Evolutionary conservation across 306 rosid genomes (phyloP).

Genomic region (Quercus ilex): DNA sequence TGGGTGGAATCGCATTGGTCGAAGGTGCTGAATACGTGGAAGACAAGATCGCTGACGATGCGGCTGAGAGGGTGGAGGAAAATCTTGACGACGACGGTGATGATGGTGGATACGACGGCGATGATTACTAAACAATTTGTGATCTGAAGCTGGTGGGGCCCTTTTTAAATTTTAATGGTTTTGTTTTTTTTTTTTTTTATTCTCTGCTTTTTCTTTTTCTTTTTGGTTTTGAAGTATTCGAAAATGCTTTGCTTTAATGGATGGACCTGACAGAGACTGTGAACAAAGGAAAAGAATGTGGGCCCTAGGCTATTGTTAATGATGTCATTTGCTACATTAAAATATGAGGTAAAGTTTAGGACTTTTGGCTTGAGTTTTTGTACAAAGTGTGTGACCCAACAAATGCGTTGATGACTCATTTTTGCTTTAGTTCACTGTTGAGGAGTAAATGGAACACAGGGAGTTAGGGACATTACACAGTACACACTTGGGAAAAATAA

Average conservation of each 20-base stretch:
- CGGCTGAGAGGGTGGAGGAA: constrained; percentile 57
- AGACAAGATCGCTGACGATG: constrained; percentile 66
- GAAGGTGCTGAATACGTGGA: constrained; percentile 63
- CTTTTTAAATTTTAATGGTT: neutral
- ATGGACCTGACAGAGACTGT: neutral
- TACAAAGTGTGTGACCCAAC: too few species aligned
- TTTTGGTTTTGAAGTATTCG: too few species aligned
- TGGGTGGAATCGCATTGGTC: constrained; percentile 69
- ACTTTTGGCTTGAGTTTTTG: too few species aligned
- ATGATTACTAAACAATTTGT: constrained; percentile 32
- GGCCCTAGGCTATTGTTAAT: too few species aligned
- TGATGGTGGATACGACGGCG: constrained; percentile 34
- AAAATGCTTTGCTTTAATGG: too few species aligned
- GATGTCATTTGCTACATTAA: too few species aligned
- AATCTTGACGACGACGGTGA: constrained; percentile 32
- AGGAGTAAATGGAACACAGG: too few species aligned
- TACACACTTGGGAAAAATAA: too few species aligned
- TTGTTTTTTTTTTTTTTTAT: neutral
- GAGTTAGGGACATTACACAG: too few species aligned
- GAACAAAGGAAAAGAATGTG: neutral
- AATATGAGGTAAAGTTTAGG: too few species aligned
- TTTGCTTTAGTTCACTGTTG: too few species aligned
- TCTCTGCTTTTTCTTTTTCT: neutral
- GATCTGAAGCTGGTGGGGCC: neutral
- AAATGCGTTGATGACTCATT: too few species aligned